Evolutionary conservation across 345 rosid species (phyloP).

Genomic region (Gossypium herbaceum): DNA sequence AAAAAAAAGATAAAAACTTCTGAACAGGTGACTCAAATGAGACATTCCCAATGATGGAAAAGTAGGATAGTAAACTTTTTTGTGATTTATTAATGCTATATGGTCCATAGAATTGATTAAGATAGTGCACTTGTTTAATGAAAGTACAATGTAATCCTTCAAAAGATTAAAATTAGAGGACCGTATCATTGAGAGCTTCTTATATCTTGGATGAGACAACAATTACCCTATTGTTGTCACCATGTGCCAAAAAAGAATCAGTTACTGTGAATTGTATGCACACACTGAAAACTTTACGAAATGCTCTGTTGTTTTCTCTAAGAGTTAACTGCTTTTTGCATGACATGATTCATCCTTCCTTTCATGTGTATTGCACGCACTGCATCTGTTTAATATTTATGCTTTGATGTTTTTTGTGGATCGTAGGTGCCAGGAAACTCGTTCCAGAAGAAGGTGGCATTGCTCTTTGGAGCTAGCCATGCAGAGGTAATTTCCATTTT

Average conservation of each 20-base stretch:
- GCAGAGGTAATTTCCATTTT: constrained; percentile 59
- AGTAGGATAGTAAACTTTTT: not conserved
- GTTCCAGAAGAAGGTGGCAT: constrained; percentile 85
- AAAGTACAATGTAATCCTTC: not conserved
- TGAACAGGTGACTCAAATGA: not conserved
- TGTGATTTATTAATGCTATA: not conserved
- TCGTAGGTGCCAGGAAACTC: constrained; percentile 90
- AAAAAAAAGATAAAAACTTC: not conserved
- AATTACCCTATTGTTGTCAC: not conserved
- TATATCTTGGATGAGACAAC: not conserved
- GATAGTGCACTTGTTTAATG: not conserved
- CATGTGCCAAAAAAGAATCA: not conserved
- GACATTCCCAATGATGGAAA: not conserved
- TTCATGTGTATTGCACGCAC: not conserved
- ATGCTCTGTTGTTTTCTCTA: constrained; percentile 8
- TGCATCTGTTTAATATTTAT: not conserved
- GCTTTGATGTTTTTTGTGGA: not conserved
- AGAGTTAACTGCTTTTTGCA: not conserved
- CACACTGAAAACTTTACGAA: not conserved
- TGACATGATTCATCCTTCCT: not conserved
- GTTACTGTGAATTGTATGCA: not conserved
- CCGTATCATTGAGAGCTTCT: not conserved
- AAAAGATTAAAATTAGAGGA: not conserved
- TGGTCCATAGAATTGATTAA: not conserved
- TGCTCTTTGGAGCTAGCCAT: constrained; percentile 76